These are phyloP conservation scores for Chaetomium tenue DNA, from an alignment of 495 filamentous ascomycete species.

Conservation along the genomic window DNA sequence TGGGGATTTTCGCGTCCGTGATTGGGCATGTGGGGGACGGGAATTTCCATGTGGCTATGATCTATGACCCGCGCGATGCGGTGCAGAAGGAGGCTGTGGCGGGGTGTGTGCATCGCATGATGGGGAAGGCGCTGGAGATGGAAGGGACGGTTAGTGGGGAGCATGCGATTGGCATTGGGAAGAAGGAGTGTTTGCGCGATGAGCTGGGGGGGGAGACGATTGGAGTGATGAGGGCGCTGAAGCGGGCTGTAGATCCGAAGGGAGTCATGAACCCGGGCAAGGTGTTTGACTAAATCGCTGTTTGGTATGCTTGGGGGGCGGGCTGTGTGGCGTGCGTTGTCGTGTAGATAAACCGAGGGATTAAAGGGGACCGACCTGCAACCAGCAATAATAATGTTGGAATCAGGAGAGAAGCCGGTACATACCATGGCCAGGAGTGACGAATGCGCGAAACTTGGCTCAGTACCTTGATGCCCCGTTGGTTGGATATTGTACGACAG, in stretches of 20 bases:
- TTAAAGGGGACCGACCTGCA: too few relatives aligned
- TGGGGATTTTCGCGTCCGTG: slow-evolving; percentile 66
- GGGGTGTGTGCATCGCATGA: slow-evolving; percentile 33
- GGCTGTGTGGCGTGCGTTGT: not conserved
- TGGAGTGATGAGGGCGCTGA: slow-evolving; percentile 36
- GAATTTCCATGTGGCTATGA: slow-evolving; percentile 40
- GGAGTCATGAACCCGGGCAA: slow-evolving; percentile 43
- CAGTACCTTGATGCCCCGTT: too few relatives aligned
- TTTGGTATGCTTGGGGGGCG: not conserved
- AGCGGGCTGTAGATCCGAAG: slow-evolving; percentile 35
- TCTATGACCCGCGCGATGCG: slow-evolving; percentile 32
- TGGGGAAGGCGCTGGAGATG: slow-evolving; percentile 38
- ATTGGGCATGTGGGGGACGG: slow-evolving; percentile 68
- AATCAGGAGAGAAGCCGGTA: too few relatives aligned
- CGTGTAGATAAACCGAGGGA: too few relatives aligned
- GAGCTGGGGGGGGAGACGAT: slow-evolving; percentile 37
- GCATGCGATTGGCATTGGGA: slow-evolving; percentile 41
- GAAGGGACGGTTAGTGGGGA: slow-evolving; percentile 42
- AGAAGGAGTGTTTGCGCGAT: slow-evolving; percentile 34
- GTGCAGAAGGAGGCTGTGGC: slow-evolving; percentile 29
- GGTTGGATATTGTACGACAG: too few relatives aligned
- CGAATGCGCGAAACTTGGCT: too few relatives aligned
- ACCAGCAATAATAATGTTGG: too few relatives aligned
- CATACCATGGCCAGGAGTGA: too few relatives aligned
- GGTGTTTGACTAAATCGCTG: slow-evolving; percentile 32